Evolutionary conservation across 176 grass and related monocot species (phyloP).

Genomic region (Stipa capillata): DNA sequence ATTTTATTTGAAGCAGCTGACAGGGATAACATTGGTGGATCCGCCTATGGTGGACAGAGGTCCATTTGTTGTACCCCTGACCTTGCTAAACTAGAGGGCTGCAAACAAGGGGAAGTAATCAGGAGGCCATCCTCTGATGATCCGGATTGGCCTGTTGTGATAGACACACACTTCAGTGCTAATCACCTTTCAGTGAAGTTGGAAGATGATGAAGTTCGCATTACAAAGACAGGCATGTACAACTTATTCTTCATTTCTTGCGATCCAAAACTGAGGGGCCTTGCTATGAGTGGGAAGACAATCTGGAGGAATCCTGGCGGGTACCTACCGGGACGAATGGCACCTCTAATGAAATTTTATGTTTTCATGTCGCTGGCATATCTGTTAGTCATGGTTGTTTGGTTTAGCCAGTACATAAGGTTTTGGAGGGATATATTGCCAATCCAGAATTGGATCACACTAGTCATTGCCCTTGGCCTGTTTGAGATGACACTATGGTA

Average conservation of each 20-base stretch:
- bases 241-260: conserved; percentile 99
- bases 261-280: conserved; percentile 90
- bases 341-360: conserved; percentile 87
- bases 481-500: conserved; percentile 99
- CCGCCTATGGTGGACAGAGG: conserved; percentile 91
- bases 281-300: conserved; percentile 95
- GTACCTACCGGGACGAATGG: conserved; percentile 89
- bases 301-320: conserved; percentile 94
- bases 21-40: conserved; percentile 94
- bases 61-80: conserved; percentile 99
- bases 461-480: conserved; percentile 89
- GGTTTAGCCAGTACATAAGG: conserved; percentile 86
- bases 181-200: conserved; percentile 53
- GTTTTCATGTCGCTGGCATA: conserved; percentile 86
- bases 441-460: conserved; percentile 93
- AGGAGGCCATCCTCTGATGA: conserved; percentile 71
- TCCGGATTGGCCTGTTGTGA: conserved; percentile 60
- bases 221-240: conserved; percentile 98
- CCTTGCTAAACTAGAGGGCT: conserved; percentile 88
- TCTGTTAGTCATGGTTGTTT: conserved; percentile 63
- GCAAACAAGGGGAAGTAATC: conserved; percentile 96
- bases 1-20: conserved; percentile 94
- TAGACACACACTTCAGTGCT: conserved; percentile 74
- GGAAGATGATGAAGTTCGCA: conserved; percentile 34
- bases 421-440: conserved; percentile 95